Base-by-base conservation (phyloP, 306 rosid genomes). In the Rosa chinensis region DNA sequence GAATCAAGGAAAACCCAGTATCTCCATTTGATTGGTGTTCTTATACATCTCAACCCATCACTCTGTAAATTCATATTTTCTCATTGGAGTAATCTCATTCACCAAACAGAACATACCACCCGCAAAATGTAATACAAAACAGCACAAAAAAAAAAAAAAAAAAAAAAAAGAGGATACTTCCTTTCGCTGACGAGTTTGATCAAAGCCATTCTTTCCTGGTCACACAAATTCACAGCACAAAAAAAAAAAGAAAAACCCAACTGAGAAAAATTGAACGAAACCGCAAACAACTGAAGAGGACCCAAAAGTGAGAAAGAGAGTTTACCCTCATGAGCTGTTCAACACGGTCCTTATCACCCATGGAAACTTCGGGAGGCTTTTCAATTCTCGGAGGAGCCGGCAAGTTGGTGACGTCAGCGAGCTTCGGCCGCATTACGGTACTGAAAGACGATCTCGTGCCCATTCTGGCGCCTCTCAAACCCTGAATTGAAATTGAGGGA, bases 371-470 rank as follows among this genome's bases (percentile, higher is more conserved):
- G 10, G 45, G 77, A 1, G 77, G 64, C 66, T 78, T 79, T 50
- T 85, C 83, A 10, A 80, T 79, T 49, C 84, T 77, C 10, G 72
- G 40, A 47, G 82, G 17, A 8, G 80, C 35, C 79, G 84, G 91
- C 64, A 83, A 75, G 70, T 92, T 88, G 14, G 98, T 91, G 78
- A 92, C 86, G 70, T 94, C 98, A 8, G 97, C 88, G 13, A 94
- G 88, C 77, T 89, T 89, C 84, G 88, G 91, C 61, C 96, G 84
- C 90, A 87, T 83, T 50, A 84, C 77, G 80, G 81, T 89, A 55
- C 92, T 92, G 4, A 94, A 82, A 0, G 91, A 86, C 70, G 82
- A 82, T 87, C 86, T 82, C 83, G 84, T 90, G 13, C 88, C 82
- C 93, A 87, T 86, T 79, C 59, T 84, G 32, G 82, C 87, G 40